Conservation (phyloP, 2,329 filamentous ascomycete species). For the Fusarium avenaceum region DNA sequence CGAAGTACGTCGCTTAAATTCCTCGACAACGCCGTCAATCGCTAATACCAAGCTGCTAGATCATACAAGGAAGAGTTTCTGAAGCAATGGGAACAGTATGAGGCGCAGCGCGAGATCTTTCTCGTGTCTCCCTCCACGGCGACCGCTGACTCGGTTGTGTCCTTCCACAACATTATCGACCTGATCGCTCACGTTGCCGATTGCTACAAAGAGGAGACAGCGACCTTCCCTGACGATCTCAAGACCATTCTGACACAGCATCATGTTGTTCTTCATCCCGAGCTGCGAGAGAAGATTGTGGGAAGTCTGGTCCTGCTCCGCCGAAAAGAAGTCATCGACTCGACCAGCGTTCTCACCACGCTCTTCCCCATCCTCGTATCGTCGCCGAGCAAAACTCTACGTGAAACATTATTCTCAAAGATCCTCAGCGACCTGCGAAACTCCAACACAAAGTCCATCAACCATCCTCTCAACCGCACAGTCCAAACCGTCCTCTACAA, state of each 20-base stretch:
- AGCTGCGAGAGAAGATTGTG: conserved; percentile 94
- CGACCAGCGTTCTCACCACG: conserved; percentile 83
- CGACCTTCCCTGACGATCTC: conserved; percentile 82
- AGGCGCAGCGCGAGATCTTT: conserved; percentile 91
- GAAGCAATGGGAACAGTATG: conserved; percentile 91
- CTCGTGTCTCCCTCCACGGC: conserved; percentile 83
- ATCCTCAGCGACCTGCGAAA: conserved; percentile 91
- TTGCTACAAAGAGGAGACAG: conserved; percentile 87
- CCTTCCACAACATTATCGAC: conserved; percentile 91
- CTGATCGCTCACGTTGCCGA: conserved; percentile 94
- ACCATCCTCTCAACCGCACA: conserved; percentile 92
- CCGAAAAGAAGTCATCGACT: conserved; percentile 94
- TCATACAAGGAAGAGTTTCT: conserved; percentile 92
- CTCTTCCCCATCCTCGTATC: conserved; percentile 94
- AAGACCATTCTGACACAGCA: conserved; percentile 85
- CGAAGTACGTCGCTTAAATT: conserved; percentile 67
- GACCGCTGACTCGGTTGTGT: conserved; percentile 82
- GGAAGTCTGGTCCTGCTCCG: conserved; percentile 87
- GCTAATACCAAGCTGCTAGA: conserved; percentile 56
- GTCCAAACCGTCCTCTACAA: conserved; percentile 96
- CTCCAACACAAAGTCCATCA: conserved; percentile 87
- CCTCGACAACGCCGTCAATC: conserved; percentile 1
- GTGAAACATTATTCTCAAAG: conserved; percentile 86
- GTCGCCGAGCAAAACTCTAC: conserved; percentile 91
- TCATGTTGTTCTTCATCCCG: conserved; percentile 84